Evolutionary conservation across 2,329 filamentous ascomycete genomes (phyloP), one percentile per base, ranked within the genome.

Genomic region (Calonectria naviculata): DNA sequence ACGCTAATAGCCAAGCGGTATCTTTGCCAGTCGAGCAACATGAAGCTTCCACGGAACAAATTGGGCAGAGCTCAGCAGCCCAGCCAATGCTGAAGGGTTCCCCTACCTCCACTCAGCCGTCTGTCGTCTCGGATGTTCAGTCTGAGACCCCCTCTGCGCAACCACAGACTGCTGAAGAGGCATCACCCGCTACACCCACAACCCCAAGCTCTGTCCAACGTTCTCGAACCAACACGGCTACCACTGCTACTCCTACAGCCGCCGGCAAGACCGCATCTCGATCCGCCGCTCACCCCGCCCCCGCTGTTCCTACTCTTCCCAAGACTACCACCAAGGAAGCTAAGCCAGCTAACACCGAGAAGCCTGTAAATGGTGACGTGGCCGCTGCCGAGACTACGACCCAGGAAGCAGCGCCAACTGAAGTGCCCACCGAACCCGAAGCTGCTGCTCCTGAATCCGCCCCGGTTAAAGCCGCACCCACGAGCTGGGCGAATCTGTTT

Each of bases 221-320:
- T 44, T 76, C 78, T 44, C 76, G 73, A 61, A 71, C 78, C 71
- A 76, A 78, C 62, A 78, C 78, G 26, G 65, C 70, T 19, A 72
- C 74, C n/a, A 78, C 73, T 41, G 60, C 68, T 62, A 69, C 74
- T 24, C 72, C 78, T 12, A 73, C 77, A 28, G 62, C 62, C 12
- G 72, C 85, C 80, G 75, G 78, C 76, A 54, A 77, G 74, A 44
- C 76, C 74, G 44, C 74, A 17, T 56, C 74, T 29, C 85, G 84
- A 10, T 71, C 83, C 17, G 81, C 82, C 24, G 77, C 83, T 6
- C 84, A 76, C 28, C 85, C 85, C 1, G 74, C 86, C 47, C 87
- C 87, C 4, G 81, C 87, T n/a, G 71, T 89, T 26, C 88, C 88
- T 9, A 84, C 80, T 38, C 75, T 88, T 10, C 86, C 87, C 8